These are phyloP conservation scores for Aspergillus novoparasiticus DNA, from an alignment of 2,329 filamentous ascomycete species.

Conservation along the genomic window DNA sequence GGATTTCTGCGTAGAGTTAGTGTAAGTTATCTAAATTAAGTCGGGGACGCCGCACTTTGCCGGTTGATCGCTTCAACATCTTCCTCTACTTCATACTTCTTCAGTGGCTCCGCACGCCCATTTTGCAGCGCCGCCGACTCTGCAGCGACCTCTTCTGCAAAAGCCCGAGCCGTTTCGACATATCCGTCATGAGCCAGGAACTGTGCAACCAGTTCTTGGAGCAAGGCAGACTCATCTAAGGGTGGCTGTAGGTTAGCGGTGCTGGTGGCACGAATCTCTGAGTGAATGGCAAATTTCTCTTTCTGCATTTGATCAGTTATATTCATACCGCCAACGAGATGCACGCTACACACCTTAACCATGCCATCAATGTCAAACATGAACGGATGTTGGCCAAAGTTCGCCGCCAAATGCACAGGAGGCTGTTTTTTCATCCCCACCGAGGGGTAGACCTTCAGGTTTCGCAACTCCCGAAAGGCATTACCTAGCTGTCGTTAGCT, in stretches of 20 bases:
- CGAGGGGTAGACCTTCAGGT: slow-evolving; percentile 54
- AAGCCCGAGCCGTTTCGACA: slow-evolving; percentile 86
- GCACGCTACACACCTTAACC: slow-evolving; percentile 64
- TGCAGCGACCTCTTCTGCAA: slow-evolving; percentile 75
- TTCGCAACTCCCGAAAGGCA: slow-evolving; percentile 50
- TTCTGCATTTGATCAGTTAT: slow-evolving; percentile 45
- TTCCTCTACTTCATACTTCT: slow-evolving; percentile 69
- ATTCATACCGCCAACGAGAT: no score
- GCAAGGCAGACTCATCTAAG: slow-evolving; percentile 72
- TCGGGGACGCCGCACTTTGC: slow-evolving; percentile 65
- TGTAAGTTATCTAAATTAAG: background rate
- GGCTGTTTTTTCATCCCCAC: slow-evolving; percentile 67
- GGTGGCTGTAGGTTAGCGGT: slow-evolving; percentile 64
- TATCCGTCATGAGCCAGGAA: slow-evolving; percentile 95
- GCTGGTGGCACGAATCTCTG: slow-evolving; percentile 62
- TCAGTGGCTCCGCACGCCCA: slow-evolving; percentile 54
- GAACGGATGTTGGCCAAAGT: slow-evolving; percentile 74
- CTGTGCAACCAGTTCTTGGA: slow-evolving; percentile 82
- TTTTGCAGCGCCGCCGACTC: slow-evolving; percentile 72
- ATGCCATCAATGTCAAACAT: slow-evolving; percentile 88
- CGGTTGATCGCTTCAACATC: slow-evolving; percentile 84
- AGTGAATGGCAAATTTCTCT: slow-evolving; percentile 62
- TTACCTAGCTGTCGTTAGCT: slow-evolving; percentile 53
- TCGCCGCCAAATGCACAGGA: slow-evolving; percentile 60
- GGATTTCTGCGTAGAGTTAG: slow-evolving; percentile 64